Conservation (phyloP, 139 green algal species). For the Chlorella vulgaris region DNA sequence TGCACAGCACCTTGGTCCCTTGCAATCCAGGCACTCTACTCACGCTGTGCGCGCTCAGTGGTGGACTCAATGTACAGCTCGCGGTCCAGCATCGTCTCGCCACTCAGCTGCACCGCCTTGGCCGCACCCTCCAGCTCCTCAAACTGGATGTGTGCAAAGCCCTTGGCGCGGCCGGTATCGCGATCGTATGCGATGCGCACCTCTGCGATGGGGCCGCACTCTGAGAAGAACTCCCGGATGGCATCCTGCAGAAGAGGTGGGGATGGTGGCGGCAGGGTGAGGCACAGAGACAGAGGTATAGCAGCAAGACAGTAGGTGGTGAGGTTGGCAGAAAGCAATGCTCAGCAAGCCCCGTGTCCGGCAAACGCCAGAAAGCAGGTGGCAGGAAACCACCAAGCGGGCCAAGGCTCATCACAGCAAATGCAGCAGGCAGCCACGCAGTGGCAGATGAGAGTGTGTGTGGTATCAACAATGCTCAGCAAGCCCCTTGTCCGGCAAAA, state of each 20-base stretch:
- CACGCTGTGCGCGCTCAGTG: slow-evolving; percentile 39
- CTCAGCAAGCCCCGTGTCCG: slow-evolving; percentile 1
- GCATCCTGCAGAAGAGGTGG: slow-evolving; percentile 12
- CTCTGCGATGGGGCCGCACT: slow-evolving; percentile 55
- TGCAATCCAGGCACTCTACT: not conserved
- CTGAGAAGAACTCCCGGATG: slow-evolving; percentile 61
- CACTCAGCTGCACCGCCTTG: slow-evolving; percentile 54
- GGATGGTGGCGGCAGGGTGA: not conserved
- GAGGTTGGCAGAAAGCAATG: not conserved
- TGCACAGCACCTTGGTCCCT: no score
- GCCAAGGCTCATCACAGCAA: not conserved
- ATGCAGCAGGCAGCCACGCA: not conserved
- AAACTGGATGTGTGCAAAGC: slow-evolving; percentile 81
- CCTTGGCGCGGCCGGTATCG: slow-evolving; percentile 58
- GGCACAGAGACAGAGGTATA: not conserved
- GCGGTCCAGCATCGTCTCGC: slow-evolving; percentile 58
- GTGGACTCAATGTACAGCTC: slow-evolving; percentile 69
- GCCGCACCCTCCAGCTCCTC: slow-evolving; percentile 50
- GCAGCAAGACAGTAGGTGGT: not conserved
- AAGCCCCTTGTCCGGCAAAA: not conserved
- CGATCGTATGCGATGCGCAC: slow-evolving; percentile 66
- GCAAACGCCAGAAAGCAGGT: slow-evolving; percentile 4
- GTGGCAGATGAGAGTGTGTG: no score
- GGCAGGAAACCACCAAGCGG: slow-evolving; percentile 9
- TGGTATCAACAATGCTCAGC: not conserved